phyloP scores from a whole-genome alignment of 169 alveolate genomes.

The Miamiensis avidus region DNA sequence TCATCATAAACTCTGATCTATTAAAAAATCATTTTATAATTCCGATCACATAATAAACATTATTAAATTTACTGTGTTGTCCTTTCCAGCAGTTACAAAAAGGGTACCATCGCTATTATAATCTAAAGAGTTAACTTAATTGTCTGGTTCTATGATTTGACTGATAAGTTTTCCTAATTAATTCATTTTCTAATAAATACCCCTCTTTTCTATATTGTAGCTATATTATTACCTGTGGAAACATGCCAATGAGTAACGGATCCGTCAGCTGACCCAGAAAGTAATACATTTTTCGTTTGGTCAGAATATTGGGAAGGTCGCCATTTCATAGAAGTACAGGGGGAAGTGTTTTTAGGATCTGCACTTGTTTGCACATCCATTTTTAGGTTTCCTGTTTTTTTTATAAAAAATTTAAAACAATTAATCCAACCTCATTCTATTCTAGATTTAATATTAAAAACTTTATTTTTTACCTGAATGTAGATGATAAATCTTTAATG shows the following conservation, averaged over 20 bases:
- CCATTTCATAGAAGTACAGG: slow-evolving; percentile 54
- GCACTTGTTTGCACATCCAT: neutral
- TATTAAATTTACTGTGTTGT: slow-evolving; percentile 43
- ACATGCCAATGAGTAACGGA: slow-evolving; percentile 73
- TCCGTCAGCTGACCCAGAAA: slow-evolving; percentile 72
- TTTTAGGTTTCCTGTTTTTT: no score
- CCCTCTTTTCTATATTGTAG: no score
- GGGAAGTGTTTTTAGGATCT: neutral
- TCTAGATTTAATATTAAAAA: no score
- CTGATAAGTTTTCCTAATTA: slow-evolving; percentile 68
- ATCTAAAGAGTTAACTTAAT: slow-evolving; percentile 73
- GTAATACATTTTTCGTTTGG: slow-evolving; percentile 63
- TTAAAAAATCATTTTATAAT: neutral
- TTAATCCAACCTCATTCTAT: no score
- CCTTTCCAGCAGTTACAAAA: slow-evolving; percentile 80
- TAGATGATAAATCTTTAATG: slow-evolving; percentile 14
- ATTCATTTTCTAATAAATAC: no score
- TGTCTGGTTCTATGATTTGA: slow-evolving; percentile 54
- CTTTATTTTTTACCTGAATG: neutral
- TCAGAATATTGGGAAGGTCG: slow-evolving; percentile 56
- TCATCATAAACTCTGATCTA: slow-evolving; percentile 77
- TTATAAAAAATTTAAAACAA: no score
- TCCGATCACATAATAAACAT: neutral
- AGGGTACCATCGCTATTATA: slow-evolving; percentile 64
- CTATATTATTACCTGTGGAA: slow-evolving; percentile 49